Base-by-base conservation (phyloP, 2,329 filamentous ascomycete genomes). In the Arthroderma uncinatum region DNA sequence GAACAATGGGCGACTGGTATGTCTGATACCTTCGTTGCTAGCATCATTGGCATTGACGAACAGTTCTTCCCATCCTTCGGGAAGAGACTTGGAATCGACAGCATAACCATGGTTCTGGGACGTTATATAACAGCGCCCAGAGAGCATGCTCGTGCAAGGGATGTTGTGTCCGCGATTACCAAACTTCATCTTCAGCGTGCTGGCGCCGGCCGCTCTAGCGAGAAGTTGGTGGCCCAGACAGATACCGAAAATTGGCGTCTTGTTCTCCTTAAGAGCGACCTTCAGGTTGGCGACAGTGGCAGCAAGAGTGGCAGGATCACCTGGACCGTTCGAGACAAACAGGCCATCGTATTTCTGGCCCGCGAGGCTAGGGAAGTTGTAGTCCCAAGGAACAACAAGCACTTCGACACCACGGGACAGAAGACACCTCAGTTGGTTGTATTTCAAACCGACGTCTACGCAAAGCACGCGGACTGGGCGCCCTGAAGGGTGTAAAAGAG, bases 151-250 rank as follows among this genome's bases (percentile, higher is more conserved):
- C 9, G 92, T 97, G 79, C 91, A 96, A 47, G 93, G 93, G 67
- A 98, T 97, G 76, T 98, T 98, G 79, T 95, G 89, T 44, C 92
- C 93, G 67, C 93, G 89, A 77, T 98, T 98, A 76, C 93, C 93
- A 68, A 96, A 98, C 80, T 97, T 97, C 89, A 98, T 95, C 80
- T 98, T 98, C 67, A 81, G 74, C 0, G 93, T 97, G 50, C 79
- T 79, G 50, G 91, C 92, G 57, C 92, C 92, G 33, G 90, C 84
- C 58, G 92, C 90, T 65, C 90, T 82, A 56, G 92, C 90, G 55
- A 97, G 83, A 64, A 97, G 80, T 75, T 97, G 92, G 72, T 97
- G 92, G 58, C 92, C 92, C 65, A 97, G 76, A 77, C 92, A 97
- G 69, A 97, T 97, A 77, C 92, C 92, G 64, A 97, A 96, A 61